Conservation (phyloP, 345 rosid species). For the Eucalyptus microcorys region DNA sequence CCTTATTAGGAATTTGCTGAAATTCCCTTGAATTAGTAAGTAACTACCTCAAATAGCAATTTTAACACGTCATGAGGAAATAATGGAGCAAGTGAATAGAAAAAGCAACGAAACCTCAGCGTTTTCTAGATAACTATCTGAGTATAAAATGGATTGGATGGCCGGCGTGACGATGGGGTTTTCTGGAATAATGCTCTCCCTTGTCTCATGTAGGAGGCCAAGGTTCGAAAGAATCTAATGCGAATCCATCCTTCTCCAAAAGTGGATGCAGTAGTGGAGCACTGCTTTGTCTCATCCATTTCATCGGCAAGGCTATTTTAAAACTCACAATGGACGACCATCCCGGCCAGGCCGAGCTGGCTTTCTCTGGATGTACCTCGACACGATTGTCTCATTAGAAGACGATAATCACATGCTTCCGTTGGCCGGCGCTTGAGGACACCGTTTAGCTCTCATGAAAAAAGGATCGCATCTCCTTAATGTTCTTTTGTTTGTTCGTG, state of each 20-base stretch:
- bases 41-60: not conserved
- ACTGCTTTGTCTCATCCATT: too few relatives aligned
- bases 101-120: not conserved
- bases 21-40: not conserved
- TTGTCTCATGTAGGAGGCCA: too few relatives aligned
- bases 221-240: too few relatives aligned
- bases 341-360: too few relatives aligned
- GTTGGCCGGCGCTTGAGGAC: not conserved
- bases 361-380: not conserved
- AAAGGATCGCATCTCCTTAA: not conserved
- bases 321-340: too few relatives aligned
- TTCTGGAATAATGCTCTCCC: not conserved
- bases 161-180: not conserved
- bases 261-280: too few relatives aligned
- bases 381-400: not conserved
- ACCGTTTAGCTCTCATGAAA: not conserved
- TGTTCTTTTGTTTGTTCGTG: not conserved
- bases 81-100: not conserved
- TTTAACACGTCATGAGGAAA: not conserved
- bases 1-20: not conserved
- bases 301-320: too few relatives aligned
- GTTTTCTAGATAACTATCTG: not conserved
- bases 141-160: not conserved
- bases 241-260: too few relatives aligned
- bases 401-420: not conserved